Percentiles rank a stretch among this genome's conserved stretches.
Evolutionary conservation across 441 rosid species (phyloP).

Genomic region (Flueggea neowawraea): DNA sequence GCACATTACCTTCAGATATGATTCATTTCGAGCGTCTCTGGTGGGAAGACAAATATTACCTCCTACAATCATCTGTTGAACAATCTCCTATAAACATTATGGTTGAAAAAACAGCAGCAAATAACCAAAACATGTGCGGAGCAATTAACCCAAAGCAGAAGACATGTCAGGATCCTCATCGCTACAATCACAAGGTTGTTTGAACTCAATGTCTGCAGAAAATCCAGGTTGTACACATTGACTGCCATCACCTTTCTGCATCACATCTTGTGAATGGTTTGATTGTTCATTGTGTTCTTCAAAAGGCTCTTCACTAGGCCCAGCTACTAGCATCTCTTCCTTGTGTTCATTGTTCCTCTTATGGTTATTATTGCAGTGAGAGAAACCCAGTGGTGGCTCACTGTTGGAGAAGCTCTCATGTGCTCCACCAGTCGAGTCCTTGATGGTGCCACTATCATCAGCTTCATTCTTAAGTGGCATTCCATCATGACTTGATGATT

Average conservation of each 20-base stretch:
- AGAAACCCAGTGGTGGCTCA: constrained; percentile 40
- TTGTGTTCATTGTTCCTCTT: constrained; percentile 14
- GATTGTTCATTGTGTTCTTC: constrained; percentile 32
- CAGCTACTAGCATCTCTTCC: constrained; percentile 16
- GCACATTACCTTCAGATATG: constrained; percentile 13
- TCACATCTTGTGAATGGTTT: constrained; percentile 12
- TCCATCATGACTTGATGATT: constrained; percentile 26
- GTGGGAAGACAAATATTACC: constrained; percentile 5
- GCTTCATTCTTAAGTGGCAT: constrained; percentile 20
- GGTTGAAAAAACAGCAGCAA: neutral
- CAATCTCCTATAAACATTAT: constrained; percentile 4
- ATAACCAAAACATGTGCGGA: neutral
- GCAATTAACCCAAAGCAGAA: constrained; percentile 78
- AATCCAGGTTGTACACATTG: constrained; percentile 34
- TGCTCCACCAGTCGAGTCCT: constrained; percentile 17
- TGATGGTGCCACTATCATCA: constrained; percentile 17
- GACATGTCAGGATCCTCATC: constrained; percentile 96
- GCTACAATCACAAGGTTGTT: constrained; percentile 29
- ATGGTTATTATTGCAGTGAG: constrained; percentile 23
- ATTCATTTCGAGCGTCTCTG: neutral
- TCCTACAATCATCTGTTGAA: constrained; percentile 6
- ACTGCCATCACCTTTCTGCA: constrained; percentile 23
- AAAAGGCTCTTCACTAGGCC: constrained; percentile 23
- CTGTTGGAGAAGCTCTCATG: constrained; percentile 21
- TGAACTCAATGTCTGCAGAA: constrained; percentile 23